These are phyloP conservation scores for Ilex paraguariensis DNA, from an alignment of 305 asterid genomes.

Conservation along the genomic window DNA sequence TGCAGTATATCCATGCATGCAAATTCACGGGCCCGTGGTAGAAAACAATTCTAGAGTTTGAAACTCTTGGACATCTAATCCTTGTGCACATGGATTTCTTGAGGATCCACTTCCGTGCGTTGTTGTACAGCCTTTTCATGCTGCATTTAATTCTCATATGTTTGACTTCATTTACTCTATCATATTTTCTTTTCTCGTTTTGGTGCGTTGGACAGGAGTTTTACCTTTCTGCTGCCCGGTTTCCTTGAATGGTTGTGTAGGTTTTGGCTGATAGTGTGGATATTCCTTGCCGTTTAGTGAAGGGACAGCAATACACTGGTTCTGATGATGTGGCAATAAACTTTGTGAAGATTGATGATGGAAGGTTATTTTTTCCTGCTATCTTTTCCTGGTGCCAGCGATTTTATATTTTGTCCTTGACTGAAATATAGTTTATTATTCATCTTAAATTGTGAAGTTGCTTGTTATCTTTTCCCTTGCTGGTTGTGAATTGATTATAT, in stretches of 20 bases:
- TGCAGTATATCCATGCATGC: too few relatives aligned
- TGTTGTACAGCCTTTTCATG: too few relatives aligned
- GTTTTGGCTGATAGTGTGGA: conserved; percentile 88
- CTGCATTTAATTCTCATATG: too few relatives aligned
- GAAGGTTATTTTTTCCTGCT: conserved; percentile 39
- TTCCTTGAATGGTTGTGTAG: conserved; percentile 40
- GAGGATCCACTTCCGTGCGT: too few relatives aligned
- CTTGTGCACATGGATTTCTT: too few relatives aligned
- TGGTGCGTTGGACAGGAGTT: background rate
- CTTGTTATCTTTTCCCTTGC: conserved; percentile 5
- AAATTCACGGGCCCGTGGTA: too few relatives aligned
- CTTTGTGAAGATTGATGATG: conserved; percentile 68
- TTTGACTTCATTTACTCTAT: too few relatives aligned
- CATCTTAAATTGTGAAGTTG: background rate
- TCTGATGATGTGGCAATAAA: conserved; percentile 87
- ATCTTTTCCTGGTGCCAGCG: conserved; percentile 14
- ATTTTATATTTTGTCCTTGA: background rate
- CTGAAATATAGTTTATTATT: background rate
- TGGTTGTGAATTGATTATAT: background rate
- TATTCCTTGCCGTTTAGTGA: conserved; percentile 85
- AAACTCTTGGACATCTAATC: too few relatives aligned
- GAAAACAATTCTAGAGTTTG: too few relatives aligned
- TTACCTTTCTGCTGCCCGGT: conserved; percentile 10
- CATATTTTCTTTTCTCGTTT: too few relatives aligned
- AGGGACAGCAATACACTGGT: conserved; percentile 86